Base-by-base conservation (phyloP, 768 basidiomycete species). In the Mycena amicta region DNA sequence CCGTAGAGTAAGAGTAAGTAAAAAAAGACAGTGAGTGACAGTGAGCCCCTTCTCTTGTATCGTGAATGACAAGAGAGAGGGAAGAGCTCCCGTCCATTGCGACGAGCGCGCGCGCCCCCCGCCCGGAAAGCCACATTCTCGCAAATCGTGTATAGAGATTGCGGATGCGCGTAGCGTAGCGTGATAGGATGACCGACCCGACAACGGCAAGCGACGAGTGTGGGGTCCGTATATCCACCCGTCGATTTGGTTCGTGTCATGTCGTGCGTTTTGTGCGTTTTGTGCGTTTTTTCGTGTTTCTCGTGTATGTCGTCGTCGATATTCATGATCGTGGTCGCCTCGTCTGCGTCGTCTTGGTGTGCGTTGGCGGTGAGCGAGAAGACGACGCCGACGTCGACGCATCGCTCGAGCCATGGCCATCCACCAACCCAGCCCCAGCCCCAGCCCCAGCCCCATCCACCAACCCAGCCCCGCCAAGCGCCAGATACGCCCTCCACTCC, bases 401-500 rank as follows among this genome's bases (percentile, higher is more conserved):
- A 8, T 37, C 11, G 11, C 33, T 18, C 33, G 33, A 18, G 33
- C 8, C 33, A 18, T 37, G 33, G 33, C 33, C 18, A 18, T 37
- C 33, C 33, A 8, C 33, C 11, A 8, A 8, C 33, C 56, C 52
- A 50, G 50, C 25, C 50, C n/a, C 37, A 37, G 11, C 18, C 33
- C 11, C 33, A 37, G 11, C 18, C 33, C 11, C 33, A 37, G 11
- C 18, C 33, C 22, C 41, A 60, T 49, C 50, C 30, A 22, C 49
- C 50, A 20, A 52, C 46, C 18, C 40, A 11, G 18, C 55, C 22
- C 29, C 53, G 22, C 63, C 12, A n/a, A 54, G 60, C 47, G 61
- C 65, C 22, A 66, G 62, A 20, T 80, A 72, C 46, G 60, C 69
- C 40, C 75, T 70, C 92, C 92, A 94, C 63, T 90, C 88, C 4